phyloP scores from a whole-genome alignment of 345 rosid species.

The Barbarea vulgaris region DNA sequence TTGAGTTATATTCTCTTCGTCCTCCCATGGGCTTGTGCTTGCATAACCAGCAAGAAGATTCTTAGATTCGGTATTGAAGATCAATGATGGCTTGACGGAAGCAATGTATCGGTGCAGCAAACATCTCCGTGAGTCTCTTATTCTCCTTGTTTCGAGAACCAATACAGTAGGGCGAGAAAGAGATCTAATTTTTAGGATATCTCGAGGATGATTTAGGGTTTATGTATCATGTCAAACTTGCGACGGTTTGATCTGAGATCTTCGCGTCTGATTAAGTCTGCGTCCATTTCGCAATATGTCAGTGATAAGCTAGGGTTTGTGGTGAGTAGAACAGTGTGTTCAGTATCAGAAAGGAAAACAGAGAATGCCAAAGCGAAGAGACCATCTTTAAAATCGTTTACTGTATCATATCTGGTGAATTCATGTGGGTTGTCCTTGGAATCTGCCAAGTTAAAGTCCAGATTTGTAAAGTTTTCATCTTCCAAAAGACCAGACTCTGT shows the following conservation, averaged over 20 bases:
- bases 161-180: background rate
- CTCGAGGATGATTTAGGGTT: background rate
- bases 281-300: conserved; percentile 3
- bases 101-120: background rate
- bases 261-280: background rate
- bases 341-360: no score
- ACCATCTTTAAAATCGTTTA: conserved; percentile 15
- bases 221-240: conserved; percentile 24
- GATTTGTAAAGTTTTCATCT: conserved; percentile 24
- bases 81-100: background rate
- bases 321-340: conserved; percentile 12
- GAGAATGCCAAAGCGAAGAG: conserved; percentile 7
- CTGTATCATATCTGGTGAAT: conserved; percentile 28
- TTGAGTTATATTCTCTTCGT: background rate
- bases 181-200: background rate
- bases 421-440: conserved; percentile 42
- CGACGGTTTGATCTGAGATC: conserved; percentile 1
- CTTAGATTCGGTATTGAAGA: background rate
- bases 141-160: background rate
- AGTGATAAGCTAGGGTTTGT: background rate
- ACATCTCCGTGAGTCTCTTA: background rate
- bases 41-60: background rate
- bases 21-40: background rate
- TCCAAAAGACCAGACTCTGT: conserved; percentile 37
- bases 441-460: conserved; percentile 32